phyloP scores from a whole-genome alignment of 148 eudicot genomes.

The Chenopodium berlandieri region DNA sequence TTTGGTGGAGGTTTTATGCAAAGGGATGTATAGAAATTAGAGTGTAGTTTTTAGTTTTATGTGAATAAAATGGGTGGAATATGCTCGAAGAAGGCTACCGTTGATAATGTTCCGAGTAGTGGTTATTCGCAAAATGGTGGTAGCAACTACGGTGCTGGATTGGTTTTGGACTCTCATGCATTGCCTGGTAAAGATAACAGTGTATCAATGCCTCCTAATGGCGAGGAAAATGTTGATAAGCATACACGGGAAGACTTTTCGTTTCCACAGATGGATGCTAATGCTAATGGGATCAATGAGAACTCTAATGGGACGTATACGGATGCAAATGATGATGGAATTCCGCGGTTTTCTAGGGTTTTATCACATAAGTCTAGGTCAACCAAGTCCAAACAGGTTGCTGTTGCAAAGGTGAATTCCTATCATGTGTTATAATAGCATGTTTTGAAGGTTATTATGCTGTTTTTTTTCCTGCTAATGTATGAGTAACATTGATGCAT shows the following conservation, averaged over 20 bases:
- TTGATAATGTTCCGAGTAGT: constrained; percentile 50
- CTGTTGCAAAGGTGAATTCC: constrained; percentile 77
- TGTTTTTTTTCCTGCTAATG: not conserved
- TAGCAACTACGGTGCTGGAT: constrained; percentile 38
- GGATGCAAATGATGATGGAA: constrained; percentile 72
- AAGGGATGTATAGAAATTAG: constrained; percentile 31
- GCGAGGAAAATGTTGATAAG: constrained; percentile 41
- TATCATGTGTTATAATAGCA: not conserved
- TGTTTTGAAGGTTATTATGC: not conserved
- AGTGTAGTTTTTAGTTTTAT: constrained; percentile 23
- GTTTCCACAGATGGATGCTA: constrained; percentile 48
- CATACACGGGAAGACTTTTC: constrained; percentile 57
- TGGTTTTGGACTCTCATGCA: constrained; percentile 44
- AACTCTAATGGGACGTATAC: constrained; percentile 28
- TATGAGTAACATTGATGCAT: not conserved
- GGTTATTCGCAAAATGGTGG: constrained; percentile 60
- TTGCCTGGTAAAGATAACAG: constrained; percentile 32
- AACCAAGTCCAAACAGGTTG: constrained; percentile 71
- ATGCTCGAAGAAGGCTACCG: constrained; percentile 79
- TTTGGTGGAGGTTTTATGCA: not conserved
- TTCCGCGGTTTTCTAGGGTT: constrained; percentile 69
- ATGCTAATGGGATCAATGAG: constrained; percentile 27
- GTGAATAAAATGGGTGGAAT: constrained; percentile 74
- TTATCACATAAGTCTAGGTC: constrained; percentile 68
- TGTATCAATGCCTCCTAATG: constrained; percentile 25